Evolutionary conservation across 345 rosid genomes (phyloP).

Genomic region (Salix suchowensis): DNA sequence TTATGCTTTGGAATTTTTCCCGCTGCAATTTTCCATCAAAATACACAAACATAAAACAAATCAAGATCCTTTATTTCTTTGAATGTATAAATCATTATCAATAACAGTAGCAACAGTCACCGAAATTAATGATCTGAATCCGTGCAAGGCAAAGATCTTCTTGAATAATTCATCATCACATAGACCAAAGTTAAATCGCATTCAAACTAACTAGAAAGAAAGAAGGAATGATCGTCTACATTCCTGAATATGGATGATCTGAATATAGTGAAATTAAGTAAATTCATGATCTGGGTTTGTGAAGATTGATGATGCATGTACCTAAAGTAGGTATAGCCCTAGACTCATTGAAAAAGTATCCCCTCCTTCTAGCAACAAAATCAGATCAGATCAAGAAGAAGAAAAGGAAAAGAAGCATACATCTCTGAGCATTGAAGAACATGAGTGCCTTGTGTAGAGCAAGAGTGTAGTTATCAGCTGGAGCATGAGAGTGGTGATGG

Average conservation of each 20-base stretch:
- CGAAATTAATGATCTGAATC: neutral
- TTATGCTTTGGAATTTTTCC: constrained; percentile 87
- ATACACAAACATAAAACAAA: neutral
- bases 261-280: neutral
- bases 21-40: constrained; percentile 39
- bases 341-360: neutral
- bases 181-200: neutral
- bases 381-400: neutral
- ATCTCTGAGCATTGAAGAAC: constrained; percentile 96
- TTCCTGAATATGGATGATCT: neutral
- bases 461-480: constrained; percentile 82
- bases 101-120: neutral
- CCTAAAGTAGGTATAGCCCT: neutral
- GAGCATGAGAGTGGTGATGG: constrained; percentile 44
- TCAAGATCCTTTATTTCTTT: neutral
- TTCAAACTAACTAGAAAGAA: neutral
- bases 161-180: neutral
- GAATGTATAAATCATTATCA: neutral
- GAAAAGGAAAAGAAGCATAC: constrained; percentile 27
- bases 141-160: neutral
- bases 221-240: neutral
- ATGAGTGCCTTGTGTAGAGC: constrained; percentile 93
- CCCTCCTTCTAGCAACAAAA: neutral
- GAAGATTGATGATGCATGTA: neutral
- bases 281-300: neutral